Evolutionary conservation across 1,284 basidiomycete species (phyloP).

Genomic region (Irpex sp.): DNA sequence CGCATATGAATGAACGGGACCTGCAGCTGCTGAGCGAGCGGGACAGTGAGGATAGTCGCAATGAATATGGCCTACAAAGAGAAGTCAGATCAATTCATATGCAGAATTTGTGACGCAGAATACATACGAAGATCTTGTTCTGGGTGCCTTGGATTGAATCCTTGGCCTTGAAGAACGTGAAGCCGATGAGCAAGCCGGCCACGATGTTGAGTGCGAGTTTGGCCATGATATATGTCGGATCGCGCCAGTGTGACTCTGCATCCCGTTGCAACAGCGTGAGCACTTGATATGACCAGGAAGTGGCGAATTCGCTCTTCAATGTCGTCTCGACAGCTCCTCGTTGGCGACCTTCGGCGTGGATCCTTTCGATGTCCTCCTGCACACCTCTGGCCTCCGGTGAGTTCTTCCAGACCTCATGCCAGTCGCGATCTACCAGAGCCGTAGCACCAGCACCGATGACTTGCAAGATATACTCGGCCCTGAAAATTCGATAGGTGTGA

Average conservation of each 20-base stretch:
- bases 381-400: constrained; percentile 24
- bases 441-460: constrained; percentile 62
- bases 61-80: constrained; percentile 37
- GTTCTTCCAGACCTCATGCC: constrained; percentile 32
- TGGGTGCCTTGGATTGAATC: constrained; percentile 71
- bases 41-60: constrained; percentile 40
- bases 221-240: constrained; percentile 74
- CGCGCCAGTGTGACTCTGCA: constrained; percentile 49
- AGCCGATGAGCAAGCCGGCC: constrained; percentile 61
- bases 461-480: constrained; percentile 62
- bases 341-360: constrained; percentile 30
- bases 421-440: constrained; percentile 28
- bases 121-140: constrained; percentile 71
- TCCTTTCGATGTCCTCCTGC: constrained; percentile 26
- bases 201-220: constrained; percentile 62
- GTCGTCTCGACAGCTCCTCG: constrained; percentile 26
- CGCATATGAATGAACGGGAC: constrained; percentile 51
- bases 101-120: not conserved
- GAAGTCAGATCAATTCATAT: not conserved
- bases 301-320: constrained; percentile 43
- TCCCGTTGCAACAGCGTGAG: constrained; percentile 45
- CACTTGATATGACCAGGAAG: constrained; percentile 44
- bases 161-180: constrained; percentile 69
- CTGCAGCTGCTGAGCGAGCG: constrained; percentile 51
- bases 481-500: constrained; percentile 1